Percentiles rank a stretch among this genome's conserved stretches.
Evolutionary conservation across 1,284 basidiomycete species (phyloP).

Genomic region (Ustilago shanxiensis): DNA sequence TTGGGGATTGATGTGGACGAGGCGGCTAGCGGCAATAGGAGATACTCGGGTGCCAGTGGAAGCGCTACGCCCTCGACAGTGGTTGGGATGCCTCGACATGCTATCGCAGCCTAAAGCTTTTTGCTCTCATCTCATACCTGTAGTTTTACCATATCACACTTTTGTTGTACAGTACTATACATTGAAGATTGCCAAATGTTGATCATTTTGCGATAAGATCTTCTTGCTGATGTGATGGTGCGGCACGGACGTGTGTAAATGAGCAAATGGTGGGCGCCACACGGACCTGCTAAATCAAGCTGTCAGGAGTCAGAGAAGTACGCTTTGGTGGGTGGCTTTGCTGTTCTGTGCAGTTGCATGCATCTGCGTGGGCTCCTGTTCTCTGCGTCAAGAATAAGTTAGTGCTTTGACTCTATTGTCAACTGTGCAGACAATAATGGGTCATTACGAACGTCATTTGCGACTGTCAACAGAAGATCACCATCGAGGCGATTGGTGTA

Average conservation of each 20-base stretch:
- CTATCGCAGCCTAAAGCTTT: conserved; percentile 17
- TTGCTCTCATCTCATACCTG: neutral
- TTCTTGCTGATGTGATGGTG: neutral
- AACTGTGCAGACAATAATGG: too few relatives aligned
- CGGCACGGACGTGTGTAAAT: neutral
- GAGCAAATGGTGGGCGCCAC: neutral
- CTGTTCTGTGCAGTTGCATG: conserved; percentile 7
- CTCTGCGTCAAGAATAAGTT: too few relatives aligned
- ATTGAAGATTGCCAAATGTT: neutral
- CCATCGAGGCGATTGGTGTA: too few relatives aligned
- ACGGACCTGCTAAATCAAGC: neutral
- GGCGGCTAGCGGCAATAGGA: neutral
- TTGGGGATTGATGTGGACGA: conserved; percentile 26
- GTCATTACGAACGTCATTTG: too few relatives aligned
- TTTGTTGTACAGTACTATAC: conserved; percentile 1
- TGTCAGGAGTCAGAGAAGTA: conserved; percentile 2
- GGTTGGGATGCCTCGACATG: neutral
- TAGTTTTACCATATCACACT: neutral
- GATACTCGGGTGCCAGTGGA: conserved; percentile 8
- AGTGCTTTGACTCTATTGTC: too few relatives aligned
- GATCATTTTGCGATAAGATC: neutral
- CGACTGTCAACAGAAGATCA: too few relatives aligned
- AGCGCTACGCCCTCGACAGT: conserved; percentile 9
- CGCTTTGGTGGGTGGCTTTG: neutral
- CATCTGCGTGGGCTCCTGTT: neutral